Conservation (phyloP, 148 eudicot species). For the Rhododendron kiyosumense region DNA sequence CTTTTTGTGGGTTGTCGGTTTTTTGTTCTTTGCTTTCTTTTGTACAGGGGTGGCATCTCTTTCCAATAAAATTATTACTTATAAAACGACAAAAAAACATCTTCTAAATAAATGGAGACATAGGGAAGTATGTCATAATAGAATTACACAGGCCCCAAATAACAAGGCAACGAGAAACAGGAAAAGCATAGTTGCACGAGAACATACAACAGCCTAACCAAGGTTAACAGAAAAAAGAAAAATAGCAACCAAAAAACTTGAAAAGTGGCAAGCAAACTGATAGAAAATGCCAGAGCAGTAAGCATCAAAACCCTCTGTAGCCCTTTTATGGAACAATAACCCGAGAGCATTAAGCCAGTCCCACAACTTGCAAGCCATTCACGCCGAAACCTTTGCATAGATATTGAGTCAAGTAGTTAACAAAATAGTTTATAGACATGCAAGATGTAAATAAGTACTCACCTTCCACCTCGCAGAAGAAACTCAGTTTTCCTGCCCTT, state of each 20-base stretch:
- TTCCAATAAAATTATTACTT: not conserved
- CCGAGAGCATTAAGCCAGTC: not conserved
- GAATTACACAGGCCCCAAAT: too few relatives aligned
- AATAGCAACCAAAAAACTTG: not conserved
- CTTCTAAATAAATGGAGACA: not conserved
- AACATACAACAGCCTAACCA: not conserved
- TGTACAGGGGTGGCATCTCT: not conserved
- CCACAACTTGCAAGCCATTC: constrained; percentile 1
- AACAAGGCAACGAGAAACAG: not conserved
- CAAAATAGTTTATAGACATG: not conserved
- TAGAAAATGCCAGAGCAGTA: not conserved
- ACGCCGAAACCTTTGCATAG: not conserved
- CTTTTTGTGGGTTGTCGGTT: not conserved
- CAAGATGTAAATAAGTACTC: constrained; percentile 19
- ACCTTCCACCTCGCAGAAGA: constrained; percentile 76
- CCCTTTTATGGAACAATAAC: not conserved
- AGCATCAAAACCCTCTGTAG: not conserved
- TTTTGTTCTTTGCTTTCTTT: not conserved
- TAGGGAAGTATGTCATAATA: not conserved
- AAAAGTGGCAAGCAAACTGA: not conserved
- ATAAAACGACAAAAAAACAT: too few relatives aligned
- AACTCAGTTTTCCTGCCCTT: constrained; percentile 48
- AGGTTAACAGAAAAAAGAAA: not conserved
- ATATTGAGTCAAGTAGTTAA: not conserved
- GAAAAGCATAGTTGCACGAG: not conserved